phyloP scores from a whole-genome alignment of 192 early-diverging fungal genomes.

The Linderina pennispora region DNA sequence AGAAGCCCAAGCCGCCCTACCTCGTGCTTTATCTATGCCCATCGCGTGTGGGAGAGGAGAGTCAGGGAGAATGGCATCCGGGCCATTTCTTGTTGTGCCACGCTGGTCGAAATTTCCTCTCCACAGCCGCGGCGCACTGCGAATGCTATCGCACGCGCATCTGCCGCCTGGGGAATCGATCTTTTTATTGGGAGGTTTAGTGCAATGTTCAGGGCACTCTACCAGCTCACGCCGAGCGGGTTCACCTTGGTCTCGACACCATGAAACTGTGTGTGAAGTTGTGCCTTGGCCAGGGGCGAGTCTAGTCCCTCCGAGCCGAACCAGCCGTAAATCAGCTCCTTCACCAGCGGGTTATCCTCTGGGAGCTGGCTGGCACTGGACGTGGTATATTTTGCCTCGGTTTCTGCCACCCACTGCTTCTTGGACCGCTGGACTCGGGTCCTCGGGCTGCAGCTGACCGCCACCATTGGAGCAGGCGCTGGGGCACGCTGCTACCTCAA shows the following conservation, averaged over 20 bases:
- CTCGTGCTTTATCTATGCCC: too few species aligned
- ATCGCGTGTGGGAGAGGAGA: too few species aligned
- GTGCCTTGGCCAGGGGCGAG: slow-evolving; percentile 50
- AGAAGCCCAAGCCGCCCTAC: too few species aligned
- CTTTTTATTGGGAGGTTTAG: neutral
- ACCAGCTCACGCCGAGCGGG: slow-evolving; percentile 83
- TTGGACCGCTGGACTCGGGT: slow-evolving; percentile 45
- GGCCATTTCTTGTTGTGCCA: too few species aligned
- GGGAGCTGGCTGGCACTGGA: slow-evolving; percentile 53
- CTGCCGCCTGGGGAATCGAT: too few species aligned
- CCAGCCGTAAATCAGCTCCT: slow-evolving; percentile 75
- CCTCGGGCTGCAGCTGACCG: slow-evolving; percentile 73
- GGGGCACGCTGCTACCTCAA: slow-evolving; percentile 98
- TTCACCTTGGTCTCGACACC: slow-evolving; percentile 69
- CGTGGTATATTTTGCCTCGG: slow-evolving; percentile 61
- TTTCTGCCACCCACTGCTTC: slow-evolving; percentile 70
- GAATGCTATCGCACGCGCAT: too few species aligned
- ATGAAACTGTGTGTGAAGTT: slow-evolving; percentile 83
- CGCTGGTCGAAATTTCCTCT: too few species aligned
- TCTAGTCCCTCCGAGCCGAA: slow-evolving; percentile 57
- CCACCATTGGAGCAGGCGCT: slow-evolving; percentile 97
- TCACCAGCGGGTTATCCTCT: slow-evolving; percentile 54
- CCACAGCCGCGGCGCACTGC: too few species aligned
- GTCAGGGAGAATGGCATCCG: too few species aligned
- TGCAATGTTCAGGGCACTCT: slow-evolving; percentile 9